Base-by-base conservation (phyloP, 352 stramenopile species). In the Phytophthora macrochlamydospora region DNA sequence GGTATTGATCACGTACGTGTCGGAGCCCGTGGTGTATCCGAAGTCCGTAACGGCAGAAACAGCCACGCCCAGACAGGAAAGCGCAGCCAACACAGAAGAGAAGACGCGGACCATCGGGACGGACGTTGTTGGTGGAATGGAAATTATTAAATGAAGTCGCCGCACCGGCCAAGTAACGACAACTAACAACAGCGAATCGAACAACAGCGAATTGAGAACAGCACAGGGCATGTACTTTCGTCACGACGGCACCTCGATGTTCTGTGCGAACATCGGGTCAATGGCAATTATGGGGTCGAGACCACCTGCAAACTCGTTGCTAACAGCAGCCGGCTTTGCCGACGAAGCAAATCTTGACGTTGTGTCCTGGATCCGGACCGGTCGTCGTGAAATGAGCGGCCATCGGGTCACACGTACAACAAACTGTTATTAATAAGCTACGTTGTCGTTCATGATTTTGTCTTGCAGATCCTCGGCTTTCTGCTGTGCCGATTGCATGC, bases 1-100 rank as follows among this genome's bases (percentile, higher is more conserved):
- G 0, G 69, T 66, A 50, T 53, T 73, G 61, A 84, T 68, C 30
- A 79, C 43, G 53, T 73, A 84, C 51, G 73, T 77, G 53, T 68
- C 71, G n/a, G 69, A 67, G 28, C 64, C 69, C 1, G 54, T 58
- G 5, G 71, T 68, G 59, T 74, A 83, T 7, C 75, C 75, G 48
- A 40, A 40, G 35, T 40, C 35, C 35, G 35, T 40, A 40, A 11
- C 35, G 9, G 35, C 35, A 6, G 9, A 40, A 40, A 40, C 6
- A 11, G 35, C 35, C 35, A 40, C 6, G 35, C 6, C 6, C 35
- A 40, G 35, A 40, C 35, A 40, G 35, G 35, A 40, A 40, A 40
- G 35, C 6, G 35, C 9, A 11, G 35, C 35, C 35, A 40, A 11
- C 6, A 11, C 35, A 40, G 35, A 6, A 40, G 35, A 11, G 35